Conservation (phyloP, 176 grass and related monocot species). For the Hordeum vulgare region DNA sequence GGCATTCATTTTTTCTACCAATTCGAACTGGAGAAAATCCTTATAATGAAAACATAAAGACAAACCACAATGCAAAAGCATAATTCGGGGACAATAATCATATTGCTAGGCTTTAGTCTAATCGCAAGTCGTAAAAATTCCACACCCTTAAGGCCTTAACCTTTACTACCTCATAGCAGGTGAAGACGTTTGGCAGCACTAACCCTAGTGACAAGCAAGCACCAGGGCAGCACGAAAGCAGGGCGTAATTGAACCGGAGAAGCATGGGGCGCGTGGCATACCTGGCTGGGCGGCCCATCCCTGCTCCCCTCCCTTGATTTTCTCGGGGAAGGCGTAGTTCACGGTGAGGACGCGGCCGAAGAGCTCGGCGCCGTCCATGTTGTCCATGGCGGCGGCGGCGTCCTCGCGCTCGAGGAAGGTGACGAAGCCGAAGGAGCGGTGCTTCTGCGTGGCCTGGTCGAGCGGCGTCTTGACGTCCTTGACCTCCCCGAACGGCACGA, state of each 20-base stretch:
- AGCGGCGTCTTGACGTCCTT: slow-evolving; percentile 99
- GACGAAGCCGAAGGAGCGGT: slow-evolving; percentile 97
- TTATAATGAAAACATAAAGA: neutral
- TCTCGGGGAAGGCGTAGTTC: slow-evolving; percentile 95
- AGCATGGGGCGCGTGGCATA: neutral
- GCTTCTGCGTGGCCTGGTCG: slow-evolving; percentile 96
- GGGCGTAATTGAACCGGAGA: neutral
- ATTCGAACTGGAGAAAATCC: neutral
- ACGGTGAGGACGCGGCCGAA: slow-evolving; percentile 92
- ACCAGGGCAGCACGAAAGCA: neutral
- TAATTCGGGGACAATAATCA: neutral
- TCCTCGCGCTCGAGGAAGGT: slow-evolving; percentile 97
- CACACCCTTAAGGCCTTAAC: neutral
- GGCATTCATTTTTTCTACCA: neutral
- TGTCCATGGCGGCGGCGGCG: slow-evolving; percentile 92
- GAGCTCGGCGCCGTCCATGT: slow-evolving; percentile 95
- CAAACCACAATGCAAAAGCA: neutral
- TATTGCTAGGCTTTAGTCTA: neutral
- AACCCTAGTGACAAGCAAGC: neutral
- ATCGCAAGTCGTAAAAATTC: neutral
- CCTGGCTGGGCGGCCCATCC: slow-evolving; percentile 97
- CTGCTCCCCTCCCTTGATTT: slow-evolving; percentile 97
- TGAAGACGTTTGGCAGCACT: neutral
- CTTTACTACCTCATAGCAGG: neutral
- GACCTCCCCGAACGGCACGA: slow-evolving; percentile 96